These are phyloP conservation scores for Xerocomus amazonicus DNA, from an alignment of 1,284 basidiomycete species.

Conservation along the genomic window DNA sequence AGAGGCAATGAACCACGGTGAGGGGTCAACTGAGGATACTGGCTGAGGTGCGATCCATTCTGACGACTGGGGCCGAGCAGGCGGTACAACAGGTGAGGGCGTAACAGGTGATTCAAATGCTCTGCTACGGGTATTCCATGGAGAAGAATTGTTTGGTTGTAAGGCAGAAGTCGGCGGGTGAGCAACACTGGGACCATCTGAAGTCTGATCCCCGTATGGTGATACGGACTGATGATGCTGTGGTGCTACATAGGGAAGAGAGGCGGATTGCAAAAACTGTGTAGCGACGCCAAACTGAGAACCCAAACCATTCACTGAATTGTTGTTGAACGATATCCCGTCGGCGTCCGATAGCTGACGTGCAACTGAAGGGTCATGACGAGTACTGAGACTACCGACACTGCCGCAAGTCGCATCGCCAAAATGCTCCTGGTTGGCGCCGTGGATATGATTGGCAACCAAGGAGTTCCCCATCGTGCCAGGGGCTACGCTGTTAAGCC, in stretches of 20 bases:
- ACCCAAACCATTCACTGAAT: constrained; percentile 18
- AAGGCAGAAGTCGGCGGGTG: constrained; percentile 26
- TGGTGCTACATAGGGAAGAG: constrained; percentile 25
- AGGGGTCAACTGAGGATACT: constrained; percentile 34
- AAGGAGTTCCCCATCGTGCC: constrained; percentile 18
- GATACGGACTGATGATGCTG: constrained; percentile 23
- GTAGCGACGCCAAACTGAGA: constrained; percentile 20
- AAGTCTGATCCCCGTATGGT: constrained; percentile 24
- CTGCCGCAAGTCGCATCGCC: constrained; percentile 23
- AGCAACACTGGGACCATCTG: constrained; percentile 16
- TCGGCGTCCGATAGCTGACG: constrained; percentile 25
- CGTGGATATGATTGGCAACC: constrained; percentile 22
- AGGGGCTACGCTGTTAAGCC: constrained; percentile 23
- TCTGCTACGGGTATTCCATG: constrained; percentile 22
- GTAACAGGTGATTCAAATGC: constrained; percentile 26
- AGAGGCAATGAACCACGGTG: constrained; percentile 52
- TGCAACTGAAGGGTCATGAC: constrained; percentile 22
- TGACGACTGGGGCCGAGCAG: constrained; percentile 17
- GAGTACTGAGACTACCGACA: constrained; percentile 21
- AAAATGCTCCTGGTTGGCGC: constrained; percentile 27
- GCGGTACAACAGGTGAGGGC: constrained; percentile 20
- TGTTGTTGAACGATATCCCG: constrained; percentile 21
- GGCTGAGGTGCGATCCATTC: constrained; percentile 35
- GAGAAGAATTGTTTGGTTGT: constrained; percentile 21
- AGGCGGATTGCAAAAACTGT: constrained; percentile 29